These are phyloP conservation scores for Boletus edulis DNA, from an alignment of 768 basidiomycete species.

Conservation along the genomic window DNA sequence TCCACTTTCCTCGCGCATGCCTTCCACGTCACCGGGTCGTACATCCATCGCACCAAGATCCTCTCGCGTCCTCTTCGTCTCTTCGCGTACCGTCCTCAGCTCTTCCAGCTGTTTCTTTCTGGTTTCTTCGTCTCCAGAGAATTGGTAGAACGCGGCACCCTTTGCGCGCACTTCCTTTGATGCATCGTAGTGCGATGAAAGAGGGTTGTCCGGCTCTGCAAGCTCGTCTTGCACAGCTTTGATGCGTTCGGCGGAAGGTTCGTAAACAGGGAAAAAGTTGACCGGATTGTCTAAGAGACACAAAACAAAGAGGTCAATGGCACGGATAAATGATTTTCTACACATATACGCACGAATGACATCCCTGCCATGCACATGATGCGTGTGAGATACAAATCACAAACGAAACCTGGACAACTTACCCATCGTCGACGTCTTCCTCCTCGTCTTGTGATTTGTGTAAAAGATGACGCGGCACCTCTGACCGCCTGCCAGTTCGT, in stretches of 20 bases:
- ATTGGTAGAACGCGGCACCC: conserved; percentile 91
- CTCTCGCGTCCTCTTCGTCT: conserved; percentile 64
- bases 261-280: conserved; percentile 85
- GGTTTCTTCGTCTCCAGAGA: conserved; percentile 81
- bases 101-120: conserved; percentile 82
- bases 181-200: conserved; percentile 80
- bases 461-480: conserved; percentile 69
- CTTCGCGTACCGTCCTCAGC: conserved; percentile 59
- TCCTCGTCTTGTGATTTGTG: conserved; percentile 44
- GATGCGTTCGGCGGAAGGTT: conserved; percentile 76
- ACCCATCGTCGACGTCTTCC: conserved; percentile 51
- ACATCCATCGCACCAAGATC: conserved; percentile 61
- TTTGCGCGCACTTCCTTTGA: conserved; percentile 78
- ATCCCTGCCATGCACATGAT: conserved; percentile 40
- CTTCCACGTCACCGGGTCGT: conserved; percentile 72
- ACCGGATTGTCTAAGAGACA: conserved; percentile 65
- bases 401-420: conserved; percentile 20
- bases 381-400: neutral
- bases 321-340: neutral
- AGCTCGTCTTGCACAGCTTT: conserved; percentile 70
- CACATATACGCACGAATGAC: conserved; percentile 47
- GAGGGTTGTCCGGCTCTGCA: conserved; percentile 67
- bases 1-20: conserved; percentile 50
- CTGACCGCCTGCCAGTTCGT: conserved; percentile 65
- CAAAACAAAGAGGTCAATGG: conserved; percentile 1